Percentiles rank a stretch among this genome's conserved stretches.
phyloP scores from a whole-genome alignment of 2,329 filamentous ascomycete species.

The Xylariaceae sp. region DNA sequence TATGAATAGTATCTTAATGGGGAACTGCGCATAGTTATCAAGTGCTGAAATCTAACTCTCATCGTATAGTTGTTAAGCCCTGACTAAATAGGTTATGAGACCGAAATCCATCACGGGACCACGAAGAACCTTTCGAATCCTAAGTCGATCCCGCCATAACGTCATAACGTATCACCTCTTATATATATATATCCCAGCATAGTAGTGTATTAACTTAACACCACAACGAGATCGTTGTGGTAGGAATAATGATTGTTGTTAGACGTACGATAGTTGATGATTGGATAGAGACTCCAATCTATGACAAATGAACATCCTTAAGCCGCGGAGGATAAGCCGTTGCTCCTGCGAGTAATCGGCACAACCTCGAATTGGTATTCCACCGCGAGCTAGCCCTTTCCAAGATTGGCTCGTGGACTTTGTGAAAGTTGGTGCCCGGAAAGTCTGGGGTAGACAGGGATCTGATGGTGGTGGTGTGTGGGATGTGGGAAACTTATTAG shows the following conservation, averaged over 20 bases:
- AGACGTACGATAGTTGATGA: conserved; percentile 5
- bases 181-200: background rate
- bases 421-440: conserved; percentile 27
- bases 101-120: conserved; percentile 12
- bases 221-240: no score
- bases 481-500: background rate
- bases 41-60: background rate
- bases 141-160: background rate
- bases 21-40: conserved; percentile 10
- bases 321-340: conserved; percentile 10
- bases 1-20: no score
- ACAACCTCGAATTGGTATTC: conserved; percentile 36
- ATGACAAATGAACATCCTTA: conserved; percentile 8
- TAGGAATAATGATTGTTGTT: background rate
- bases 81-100: background rate
- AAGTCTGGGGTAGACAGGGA: conserved; percentile 43
- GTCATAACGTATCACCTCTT: background rate
- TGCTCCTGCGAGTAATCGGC: conserved; percentile 29
- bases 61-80: background rate
- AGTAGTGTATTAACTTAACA: no score
- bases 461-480: conserved; percentile 23
- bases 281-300: conserved; percentile 6
- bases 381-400: conserved; percentile 27
- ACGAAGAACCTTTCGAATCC: background rate
- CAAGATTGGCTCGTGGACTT: conserved; percentile 28